Percentiles rank a stretch among this genome's conserved stretches.
Conservation (phyloP, 2,329 filamentous ascomycete genomes). For the Cladophialophora psammophila region DNA sequence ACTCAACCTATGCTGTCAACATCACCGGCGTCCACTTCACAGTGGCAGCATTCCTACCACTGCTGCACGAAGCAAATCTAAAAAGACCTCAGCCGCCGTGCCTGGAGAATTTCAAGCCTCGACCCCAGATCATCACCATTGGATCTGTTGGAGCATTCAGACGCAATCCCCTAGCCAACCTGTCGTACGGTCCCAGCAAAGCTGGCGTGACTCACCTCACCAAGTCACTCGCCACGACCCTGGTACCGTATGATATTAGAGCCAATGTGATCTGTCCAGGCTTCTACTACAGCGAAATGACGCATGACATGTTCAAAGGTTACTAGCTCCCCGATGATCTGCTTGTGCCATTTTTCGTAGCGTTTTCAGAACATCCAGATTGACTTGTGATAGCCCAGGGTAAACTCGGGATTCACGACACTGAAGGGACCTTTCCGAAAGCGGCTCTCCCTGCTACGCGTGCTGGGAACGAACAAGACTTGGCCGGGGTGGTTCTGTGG, state of each 20-base stretch:
- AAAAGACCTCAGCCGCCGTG: slow-evolving; percentile 45
- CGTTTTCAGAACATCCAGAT: too few species aligned
- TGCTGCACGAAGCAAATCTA: slow-evolving; percentile 53
- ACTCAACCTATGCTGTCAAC: slow-evolving; percentile 48
- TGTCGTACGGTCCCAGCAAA: slow-evolving; percentile 55
- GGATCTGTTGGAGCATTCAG: slow-evolving; percentile 56
- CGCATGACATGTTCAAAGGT: slow-evolving; percentile 55
- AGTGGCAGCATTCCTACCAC: slow-evolving; percentile 49
- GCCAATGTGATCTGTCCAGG: slow-evolving; percentile 61
- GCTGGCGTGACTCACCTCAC: slow-evolving; percentile 57
- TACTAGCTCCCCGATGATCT: too few species aligned
- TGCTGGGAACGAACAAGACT: slow-evolving; percentile 67
- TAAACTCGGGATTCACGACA: slow-evolving; percentile 47
- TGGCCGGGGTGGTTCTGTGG: slow-evolving; percentile 71
- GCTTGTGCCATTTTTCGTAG: too few species aligned
- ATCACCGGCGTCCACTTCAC: slow-evolving; percentile 49
- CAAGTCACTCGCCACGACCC: slow-evolving; percentile 57
- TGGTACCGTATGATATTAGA: slow-evolving; percentile 54
- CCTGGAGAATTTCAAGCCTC: slow-evolving; percentile 39
- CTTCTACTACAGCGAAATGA: slow-evolving; percentile 68
- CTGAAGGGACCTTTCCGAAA: slow-evolving; percentile 51
- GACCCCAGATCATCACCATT: slow-evolving; percentile 57
- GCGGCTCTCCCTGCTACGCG: slow-evolving; percentile 63
- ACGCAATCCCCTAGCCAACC: slow-evolving; percentile 48
- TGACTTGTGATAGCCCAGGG: slow-evolving; percentile 41